Conservation (phyloP, 768 basidiomycete species). For the Auriscalpium vulgare region DNA sequence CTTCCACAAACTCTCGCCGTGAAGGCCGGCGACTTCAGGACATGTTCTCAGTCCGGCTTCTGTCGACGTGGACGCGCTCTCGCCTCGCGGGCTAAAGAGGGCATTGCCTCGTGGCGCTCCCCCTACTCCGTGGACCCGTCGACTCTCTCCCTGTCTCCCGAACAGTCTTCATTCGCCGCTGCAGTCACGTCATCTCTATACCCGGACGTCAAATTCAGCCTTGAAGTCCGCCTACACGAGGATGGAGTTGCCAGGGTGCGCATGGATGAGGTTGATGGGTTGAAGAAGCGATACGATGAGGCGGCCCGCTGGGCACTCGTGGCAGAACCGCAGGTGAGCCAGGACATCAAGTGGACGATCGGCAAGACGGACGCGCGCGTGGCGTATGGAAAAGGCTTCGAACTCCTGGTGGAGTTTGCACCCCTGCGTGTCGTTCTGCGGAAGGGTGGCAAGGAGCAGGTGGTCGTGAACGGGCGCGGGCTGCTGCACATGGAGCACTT, state of each 20-base stretch:
- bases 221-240: constrained; percentile 77
- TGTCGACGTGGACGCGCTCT: constrained; percentile 88
- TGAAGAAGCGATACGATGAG: constrained; percentile 85
- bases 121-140: constrained; percentile 73
- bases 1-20: constrained; percentile 41
- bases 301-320: constrained; percentile 85
- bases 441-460: constrained; percentile 70
- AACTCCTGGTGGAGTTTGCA: constrained; percentile 62
- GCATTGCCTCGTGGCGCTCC: constrained; percentile 60
- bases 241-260: constrained; percentile 87
- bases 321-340: constrained; percentile 57
- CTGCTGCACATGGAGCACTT: constrained; percentile 99
- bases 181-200: constrained; percentile 75
- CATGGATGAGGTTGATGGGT: constrained; percentile 82
- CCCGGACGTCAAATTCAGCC: constrained; percentile 72
- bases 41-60: constrained; percentile 89
- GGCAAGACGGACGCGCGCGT: constrained; percentile 52
- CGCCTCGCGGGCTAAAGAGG: constrained; percentile 58
- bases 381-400: constrained; percentile 56
- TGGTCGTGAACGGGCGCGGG: constrained; percentile 83
- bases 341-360: constrained; percentile 52
- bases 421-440: constrained; percentile 72
- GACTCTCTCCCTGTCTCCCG: constrained; percentile 43
- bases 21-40: constrained; percentile 87
- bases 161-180: constrained; percentile 61